Conservation (phyloP, 2,329 filamentous ascomycete genomes). For the Apiospora aurea region DNA sequence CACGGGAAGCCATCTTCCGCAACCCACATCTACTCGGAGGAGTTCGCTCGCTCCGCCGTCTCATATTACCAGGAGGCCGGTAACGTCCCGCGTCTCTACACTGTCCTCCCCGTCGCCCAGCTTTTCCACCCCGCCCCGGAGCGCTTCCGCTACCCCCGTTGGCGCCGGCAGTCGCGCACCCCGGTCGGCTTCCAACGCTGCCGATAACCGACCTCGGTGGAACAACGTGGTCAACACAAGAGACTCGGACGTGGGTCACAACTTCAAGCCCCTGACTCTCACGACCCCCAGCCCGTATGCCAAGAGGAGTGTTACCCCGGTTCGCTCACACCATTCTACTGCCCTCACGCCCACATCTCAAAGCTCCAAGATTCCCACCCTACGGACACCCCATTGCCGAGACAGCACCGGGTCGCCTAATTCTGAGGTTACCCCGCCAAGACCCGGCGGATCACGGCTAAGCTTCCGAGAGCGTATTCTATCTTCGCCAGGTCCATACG, state of each 20-base stretch:
- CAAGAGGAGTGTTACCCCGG: slow-evolving; percentile 50
- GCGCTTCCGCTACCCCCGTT: slow-evolving; percentile 59
- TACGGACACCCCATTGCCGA: slow-evolving; percentile 57
- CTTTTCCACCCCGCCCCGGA: slow-evolving; percentile 44
- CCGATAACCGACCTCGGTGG: slow-evolving; percentile 73
- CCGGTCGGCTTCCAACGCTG: slow-evolving; percentile 53
- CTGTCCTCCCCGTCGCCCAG: slow-evolving; percentile 44
- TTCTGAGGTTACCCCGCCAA: slow-evolving; percentile 54
- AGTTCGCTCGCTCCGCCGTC: slow-evolving; percentile 52
- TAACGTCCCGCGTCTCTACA: slow-evolving; percentile 54
- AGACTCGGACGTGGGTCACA: slow-evolving; percentile 71
- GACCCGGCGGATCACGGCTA: slow-evolving; percentile 51
- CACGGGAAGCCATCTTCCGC: slow-evolving; percentile 53
- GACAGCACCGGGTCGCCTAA: slow-evolving; percentile 56
- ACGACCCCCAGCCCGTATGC: slow-evolving; percentile 67
- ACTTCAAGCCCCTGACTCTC: slow-evolving; percentile 68
- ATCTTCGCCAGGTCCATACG: slow-evolving; percentile 55
- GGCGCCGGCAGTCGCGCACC: slow-evolving; percentile 45
- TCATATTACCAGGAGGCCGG: slow-evolving; percentile 50
- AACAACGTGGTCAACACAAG: slow-evolving; percentile 70
- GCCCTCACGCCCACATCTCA: slow-evolving; percentile 51
- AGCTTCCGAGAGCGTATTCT: slow-evolving; percentile 60
- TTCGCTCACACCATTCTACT: slow-evolving; percentile 47
- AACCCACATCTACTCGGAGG: slow-evolving; percentile 49
- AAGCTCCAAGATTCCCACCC: slow-evolving; percentile 55